These are phyloP conservation scores for Lachnellula cervina DNA, from an alignment of 2,329 filamentous ascomycete species.

Conservation along the genomic window DNA sequence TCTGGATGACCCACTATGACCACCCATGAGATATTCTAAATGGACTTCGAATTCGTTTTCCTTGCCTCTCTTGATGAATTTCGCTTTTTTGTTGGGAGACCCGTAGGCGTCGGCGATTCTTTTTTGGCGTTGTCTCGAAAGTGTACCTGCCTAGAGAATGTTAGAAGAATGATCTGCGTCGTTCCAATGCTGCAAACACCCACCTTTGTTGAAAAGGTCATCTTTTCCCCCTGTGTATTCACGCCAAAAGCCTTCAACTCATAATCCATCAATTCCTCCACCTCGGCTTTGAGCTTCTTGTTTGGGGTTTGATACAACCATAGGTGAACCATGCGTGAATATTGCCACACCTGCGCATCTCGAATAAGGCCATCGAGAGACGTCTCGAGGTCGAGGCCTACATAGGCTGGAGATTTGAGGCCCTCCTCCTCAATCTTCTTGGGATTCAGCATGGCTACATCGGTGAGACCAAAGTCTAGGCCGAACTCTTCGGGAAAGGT, in stretches of 20 bases:
- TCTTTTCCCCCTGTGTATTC: not conserved
- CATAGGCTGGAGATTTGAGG: not conserved
- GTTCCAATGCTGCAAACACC: not conserved
- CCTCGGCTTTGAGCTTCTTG: not conserved
- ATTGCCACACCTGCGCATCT: not conserved
- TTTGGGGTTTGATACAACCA: not conserved
- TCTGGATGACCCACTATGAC: not conserved
- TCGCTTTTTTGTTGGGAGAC: not conserved
- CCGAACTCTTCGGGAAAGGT: not conserved
- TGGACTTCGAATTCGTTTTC: constrained; percentile 5
- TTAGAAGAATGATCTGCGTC: not conserved
- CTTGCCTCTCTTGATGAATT: not conserved
- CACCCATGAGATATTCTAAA: constrained; percentile 2
- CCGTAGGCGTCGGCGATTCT: not conserved
- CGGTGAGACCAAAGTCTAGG: not conserved
- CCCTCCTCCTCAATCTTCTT: not conserved
- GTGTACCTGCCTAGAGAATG: not conserved
- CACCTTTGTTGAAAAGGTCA: not conserved
- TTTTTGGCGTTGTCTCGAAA: not conserved
- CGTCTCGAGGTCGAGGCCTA: not conserved
- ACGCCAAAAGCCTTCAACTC: not conserved
- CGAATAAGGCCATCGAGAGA: not conserved
- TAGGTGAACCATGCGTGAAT: not conserved
- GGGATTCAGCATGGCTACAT: not conserved
- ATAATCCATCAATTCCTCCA: constrained; percentile 1